phyloP scores from a whole-genome alignment of 1,139 yeast species.

The Zygoascus hellenicus region DNA sequence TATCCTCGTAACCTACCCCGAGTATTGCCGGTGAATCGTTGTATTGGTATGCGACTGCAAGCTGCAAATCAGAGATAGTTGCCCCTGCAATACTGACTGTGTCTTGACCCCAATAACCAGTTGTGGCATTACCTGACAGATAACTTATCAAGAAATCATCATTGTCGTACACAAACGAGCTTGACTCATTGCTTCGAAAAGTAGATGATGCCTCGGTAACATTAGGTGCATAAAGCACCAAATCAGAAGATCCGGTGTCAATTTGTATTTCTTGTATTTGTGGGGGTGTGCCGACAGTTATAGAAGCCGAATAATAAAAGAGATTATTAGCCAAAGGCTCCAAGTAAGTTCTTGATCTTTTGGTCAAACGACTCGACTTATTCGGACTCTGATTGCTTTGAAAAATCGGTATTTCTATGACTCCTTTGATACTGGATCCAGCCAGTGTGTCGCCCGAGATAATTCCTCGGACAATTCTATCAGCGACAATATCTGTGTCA shows the following conservation, averaged over 20 bases:
- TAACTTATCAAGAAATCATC: conserved; percentile 25
- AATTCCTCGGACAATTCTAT: no score
- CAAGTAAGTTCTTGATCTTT: neutral
- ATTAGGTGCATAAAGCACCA: conserved; percentile 36
- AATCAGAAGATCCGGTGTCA: conserved; percentile 46
- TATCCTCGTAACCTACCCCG: conserved; percentile 12
- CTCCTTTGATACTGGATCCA: neutral
- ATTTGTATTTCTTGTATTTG: conserved; percentile 44
- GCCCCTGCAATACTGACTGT: conserved; percentile 24
- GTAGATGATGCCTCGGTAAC: conserved; percentile 7
- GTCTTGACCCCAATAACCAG: conserved; percentile 47
- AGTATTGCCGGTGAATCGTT: conserved; percentile 13
- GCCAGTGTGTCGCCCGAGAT: no score
- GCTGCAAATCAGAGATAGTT: conserved; percentile 2
- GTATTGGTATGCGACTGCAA: conserved; percentile 11
- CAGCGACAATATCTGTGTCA: no score
- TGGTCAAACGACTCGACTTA: neutral
- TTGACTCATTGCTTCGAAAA: conserved; percentile 9
- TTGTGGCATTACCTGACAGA: conserved; percentile 33
- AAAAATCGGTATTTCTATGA: neutral
- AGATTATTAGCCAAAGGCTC: conserved; percentile 25
- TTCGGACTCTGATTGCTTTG: neutral
- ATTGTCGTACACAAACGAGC: conserved; percentile 12
- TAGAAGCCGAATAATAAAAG: conserved; percentile 38
- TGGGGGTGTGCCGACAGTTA: conserved; percentile 50